Percentiles rank a stretch among this genome's conserved stretches.
Conservation (phyloP, 768 basidiomycete genomes). For the Amanita molliuscula region DNA sequence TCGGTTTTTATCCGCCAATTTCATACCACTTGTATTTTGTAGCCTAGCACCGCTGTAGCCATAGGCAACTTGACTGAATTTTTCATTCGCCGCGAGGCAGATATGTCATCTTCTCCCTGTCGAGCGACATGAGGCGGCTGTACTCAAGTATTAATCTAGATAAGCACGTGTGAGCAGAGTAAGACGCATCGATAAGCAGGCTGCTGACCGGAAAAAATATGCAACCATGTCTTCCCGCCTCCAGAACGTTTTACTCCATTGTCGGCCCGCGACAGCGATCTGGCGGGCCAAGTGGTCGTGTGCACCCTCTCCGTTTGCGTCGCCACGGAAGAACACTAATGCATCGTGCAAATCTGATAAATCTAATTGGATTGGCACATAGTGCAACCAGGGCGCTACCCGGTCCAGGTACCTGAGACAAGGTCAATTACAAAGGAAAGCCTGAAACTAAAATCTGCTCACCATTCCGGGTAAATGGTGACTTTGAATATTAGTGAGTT, state of each 20-base stretch:
- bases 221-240: constrained; percentile 38
- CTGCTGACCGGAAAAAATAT: constrained; percentile 32
- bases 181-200: not conserved
- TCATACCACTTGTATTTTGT: not conserved
- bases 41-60: not conserved
- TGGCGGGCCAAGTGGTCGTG: constrained; percentile 49
- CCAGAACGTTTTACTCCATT: constrained; percentile 34
- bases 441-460: constrained; percentile 6
- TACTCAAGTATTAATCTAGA: constrained; percentile 18
- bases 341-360: constrained; percentile 62
- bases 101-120: constrained; percentile 20
- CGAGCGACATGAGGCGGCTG: constrained; percentile 18
- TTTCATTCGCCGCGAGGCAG: not conserved
- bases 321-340: constrained; percentile 64
- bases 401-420: constrained; percentile 40
- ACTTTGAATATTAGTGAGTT: constrained; percentile 60
- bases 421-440: not conserved
- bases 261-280: constrained; percentile 28
- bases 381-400: constrained; percentile 63
- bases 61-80: not conserved
- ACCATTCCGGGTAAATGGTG: constrained; percentile 72
- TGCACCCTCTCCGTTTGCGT: constrained; percentile 40
- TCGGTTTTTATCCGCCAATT: not conserved
- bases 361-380: constrained; percentile 58
- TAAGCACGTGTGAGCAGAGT: not conserved